These are phyloP conservation scores for Puccinia horiana DNA, from an alignment of 1,284 basidiomycete genomes.

Conservation along the genomic window DNA sequence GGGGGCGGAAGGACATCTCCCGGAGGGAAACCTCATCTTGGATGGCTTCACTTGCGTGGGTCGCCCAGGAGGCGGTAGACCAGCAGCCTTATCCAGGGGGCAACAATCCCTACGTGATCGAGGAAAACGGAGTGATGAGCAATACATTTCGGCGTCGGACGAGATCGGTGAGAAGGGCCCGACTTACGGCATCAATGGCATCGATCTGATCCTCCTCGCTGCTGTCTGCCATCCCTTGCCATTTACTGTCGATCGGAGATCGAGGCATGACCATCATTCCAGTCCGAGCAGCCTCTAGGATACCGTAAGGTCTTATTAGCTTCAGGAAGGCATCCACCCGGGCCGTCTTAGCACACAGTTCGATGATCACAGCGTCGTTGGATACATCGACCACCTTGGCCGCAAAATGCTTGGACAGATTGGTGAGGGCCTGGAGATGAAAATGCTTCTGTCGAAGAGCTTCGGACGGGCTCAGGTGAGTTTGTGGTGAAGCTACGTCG, in stretches of 20 bases:
- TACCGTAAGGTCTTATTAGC: constrained; percentile 89
- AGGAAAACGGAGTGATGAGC: constrained; percentile 36
- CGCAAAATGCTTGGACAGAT: constrained; percentile 83
- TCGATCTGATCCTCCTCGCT: constrained; percentile 62
- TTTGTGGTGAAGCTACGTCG: constrained; percentile 65
- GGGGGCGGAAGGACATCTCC: no score
- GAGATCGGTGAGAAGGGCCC: constrained; percentile 71
- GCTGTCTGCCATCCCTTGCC: constrained; percentile 66
- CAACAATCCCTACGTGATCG: constrained; percentile 43
- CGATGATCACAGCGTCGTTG: constrained; percentile 90
- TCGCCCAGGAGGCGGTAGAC: no score
- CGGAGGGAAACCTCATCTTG: no score
- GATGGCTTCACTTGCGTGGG: no score
- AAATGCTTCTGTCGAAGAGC: constrained; percentile 86
- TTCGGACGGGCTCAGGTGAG: constrained; percentile 69
- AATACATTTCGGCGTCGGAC: neutral
- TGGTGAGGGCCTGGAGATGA: constrained; percentile 80
- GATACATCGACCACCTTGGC: constrained; percentile 92
- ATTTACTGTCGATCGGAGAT: constrained; percentile 73
- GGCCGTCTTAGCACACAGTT: constrained; percentile 86
- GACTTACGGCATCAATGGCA: constrained; percentile 76
- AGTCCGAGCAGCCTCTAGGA: constrained; percentile 87
- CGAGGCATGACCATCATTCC: constrained; percentile 96
- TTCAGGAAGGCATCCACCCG: constrained; percentile 91
- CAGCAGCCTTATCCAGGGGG: constrained; percentile 26